Evolutionary conservation across 805 yeast genomes (phyloP), one percentile per base, ranked within the genome.

Genomic region (Ogataea nakhonphanomensis): DNA sequence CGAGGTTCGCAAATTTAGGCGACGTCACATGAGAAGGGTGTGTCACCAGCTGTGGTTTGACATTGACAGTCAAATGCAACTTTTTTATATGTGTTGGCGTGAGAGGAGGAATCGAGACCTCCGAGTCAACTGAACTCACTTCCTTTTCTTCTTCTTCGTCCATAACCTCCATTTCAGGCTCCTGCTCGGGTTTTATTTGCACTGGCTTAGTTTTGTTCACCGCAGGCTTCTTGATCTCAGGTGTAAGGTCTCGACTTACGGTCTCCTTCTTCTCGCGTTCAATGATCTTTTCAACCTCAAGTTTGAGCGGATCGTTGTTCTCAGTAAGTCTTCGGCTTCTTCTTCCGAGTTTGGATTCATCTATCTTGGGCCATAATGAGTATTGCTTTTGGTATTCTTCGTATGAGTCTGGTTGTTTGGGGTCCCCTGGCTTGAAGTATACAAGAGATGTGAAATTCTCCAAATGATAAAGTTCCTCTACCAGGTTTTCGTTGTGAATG

Each of bases 381-480:
- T 63, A 50, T 30, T 52, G 55, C 32, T 53, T 57, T 21, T 37
- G 61, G 39, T 62, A 72, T 39, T 49, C 57, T 41, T 48, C 54
- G 39, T 54, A 65, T 46, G 54, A 46, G 25, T 58, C 62, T 2
- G 70, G 64, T 12, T 65, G 66, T 8, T 64, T 53, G 1, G 67
- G 65, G 7, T 53, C 48, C 11, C 58, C 51, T 0, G 89, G 89
- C 47, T 81, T 74, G 74, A 80, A 84, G 13, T 75, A 76, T 0
- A 71, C 75, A 30, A 82, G 56, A 0, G 86, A 78, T 14, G 78
- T 76, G 54, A 73, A 83, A 49, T 79, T 76, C 41, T 70, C 64
- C 21, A 84, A 59, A 54, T 83, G 87, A 50, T 77, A 82, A 13
- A 83, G 61, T 53, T 84, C 89, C 45, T 78, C 76, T 0, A 76